These are phyloP conservation scores for Bacterosira constricta DNA, from an alignment of 108 stramenopile species.

Conservation along the genomic window DNA sequence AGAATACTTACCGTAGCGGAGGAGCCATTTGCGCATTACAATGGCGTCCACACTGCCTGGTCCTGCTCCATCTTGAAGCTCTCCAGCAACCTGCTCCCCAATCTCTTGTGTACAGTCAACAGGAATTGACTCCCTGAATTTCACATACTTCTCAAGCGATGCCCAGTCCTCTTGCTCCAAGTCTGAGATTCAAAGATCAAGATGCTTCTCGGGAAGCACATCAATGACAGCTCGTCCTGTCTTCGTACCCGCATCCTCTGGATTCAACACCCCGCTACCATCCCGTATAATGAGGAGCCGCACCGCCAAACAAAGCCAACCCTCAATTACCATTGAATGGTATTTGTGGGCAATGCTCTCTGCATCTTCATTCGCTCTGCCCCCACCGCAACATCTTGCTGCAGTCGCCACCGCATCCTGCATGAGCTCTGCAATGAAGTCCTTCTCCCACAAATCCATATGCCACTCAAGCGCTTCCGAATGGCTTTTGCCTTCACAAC, in stretches of 20 bases:
- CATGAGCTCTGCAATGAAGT: neutral
- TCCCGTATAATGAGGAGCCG: no score
- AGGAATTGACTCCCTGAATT: neutral
- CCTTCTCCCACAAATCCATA: neutral
- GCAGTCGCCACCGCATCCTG: neutral
- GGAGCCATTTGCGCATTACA: slow-evolving; percentile 3
- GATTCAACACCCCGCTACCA: neutral
- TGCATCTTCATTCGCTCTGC: neutral
- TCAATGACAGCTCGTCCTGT: slow-evolving; percentile 4
- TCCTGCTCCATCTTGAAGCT: slow-evolving; percentile 21
- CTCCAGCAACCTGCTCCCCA: slow-evolving; percentile 19
- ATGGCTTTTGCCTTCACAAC: neutral
- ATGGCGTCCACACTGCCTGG: neutral
- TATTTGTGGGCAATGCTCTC: neutral
- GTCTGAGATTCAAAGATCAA: neutral
- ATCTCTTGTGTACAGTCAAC: slow-evolving; percentile 1
- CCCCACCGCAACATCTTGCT: neutral
- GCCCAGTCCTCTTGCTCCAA: neutral
- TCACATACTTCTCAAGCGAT: neutral
- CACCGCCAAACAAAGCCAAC: neutral
- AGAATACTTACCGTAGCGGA: neutral
- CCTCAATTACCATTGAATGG: neutral
- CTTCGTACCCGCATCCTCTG: slow-evolving; percentile 9
- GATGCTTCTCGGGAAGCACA: slow-evolving; percentile 2
- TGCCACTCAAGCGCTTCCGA: neutral